A percentile compares a stretch with the other conserved stretches of the same genome.
Conservation (phyloP, 805 yeast genomes). For the Saccharomyces jurei region DNA sequence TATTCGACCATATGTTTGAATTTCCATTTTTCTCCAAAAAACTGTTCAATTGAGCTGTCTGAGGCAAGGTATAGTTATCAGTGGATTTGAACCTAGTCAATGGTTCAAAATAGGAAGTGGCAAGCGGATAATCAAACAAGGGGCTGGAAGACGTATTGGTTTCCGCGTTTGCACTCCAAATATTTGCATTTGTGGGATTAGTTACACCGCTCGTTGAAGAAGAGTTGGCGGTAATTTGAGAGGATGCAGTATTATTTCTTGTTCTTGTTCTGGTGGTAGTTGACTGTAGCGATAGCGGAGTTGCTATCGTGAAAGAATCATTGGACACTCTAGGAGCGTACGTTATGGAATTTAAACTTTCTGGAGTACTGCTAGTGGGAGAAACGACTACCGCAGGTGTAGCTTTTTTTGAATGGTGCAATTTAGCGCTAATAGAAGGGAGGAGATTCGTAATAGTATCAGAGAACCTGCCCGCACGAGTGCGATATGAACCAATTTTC, state of each 20-base stretch:
- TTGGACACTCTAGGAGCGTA: slow-evolving; percentile 23
- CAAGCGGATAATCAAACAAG: slow-evolving; percentile 3
- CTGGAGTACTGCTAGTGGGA: slow-evolving; percentile 8
- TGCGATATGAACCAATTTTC: slow-evolving; percentile 29
- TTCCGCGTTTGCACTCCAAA: background rate
- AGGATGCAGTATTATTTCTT: slow-evolving; percentile 29
- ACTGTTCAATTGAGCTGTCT: slow-evolving; percentile 14
- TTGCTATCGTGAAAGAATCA: slow-evolving; percentile 24
- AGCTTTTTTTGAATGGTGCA: slow-evolving; percentile 23
- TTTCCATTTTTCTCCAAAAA: slow-evolving; percentile 15
- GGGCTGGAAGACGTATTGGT: background rate
- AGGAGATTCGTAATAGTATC: slow-evolving; percentile 28
- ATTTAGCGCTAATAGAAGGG: slow-evolving; percentile 30
- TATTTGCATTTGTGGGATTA: slow-evolving; percentile 15
- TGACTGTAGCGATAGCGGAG: slow-evolving; percentile 12
- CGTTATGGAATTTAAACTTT: slow-evolving; percentile 14
- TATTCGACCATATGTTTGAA: slow-evolving; percentile 18
- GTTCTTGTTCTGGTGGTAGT: slow-evolving; percentile 20
- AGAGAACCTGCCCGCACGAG: slow-evolving; percentile 29
- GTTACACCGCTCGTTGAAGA: slow-evolving; percentile 18
- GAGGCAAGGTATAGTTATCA: slow-evolving; percentile 4
- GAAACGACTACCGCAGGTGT: slow-evolving; percentile 4
- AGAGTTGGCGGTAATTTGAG: slow-evolving; percentile 30
- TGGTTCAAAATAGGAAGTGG: slow-evolving; percentile 13
- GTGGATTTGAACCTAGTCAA: slow-evolving; percentile 1